Evolutionary conservation across 306 rosid species (phyloP), one percentile per base, ranked within the genome.

Genomic region (Fragaria vesca): DNA sequence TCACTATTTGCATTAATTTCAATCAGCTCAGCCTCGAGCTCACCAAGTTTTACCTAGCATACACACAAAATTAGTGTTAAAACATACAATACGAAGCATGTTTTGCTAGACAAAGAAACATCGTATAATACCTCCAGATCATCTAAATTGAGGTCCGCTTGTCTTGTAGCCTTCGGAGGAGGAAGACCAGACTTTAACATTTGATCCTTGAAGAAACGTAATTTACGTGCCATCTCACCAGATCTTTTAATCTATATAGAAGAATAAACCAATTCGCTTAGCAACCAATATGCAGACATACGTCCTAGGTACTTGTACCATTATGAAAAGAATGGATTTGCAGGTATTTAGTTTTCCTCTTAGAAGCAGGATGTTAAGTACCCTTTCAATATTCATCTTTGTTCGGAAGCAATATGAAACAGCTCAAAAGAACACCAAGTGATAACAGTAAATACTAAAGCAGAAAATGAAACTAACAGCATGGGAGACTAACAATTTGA

Each of bases 171-270:
- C 69, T 30, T 62, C 78, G 79, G 86, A 66, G 94, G 90, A 65
- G 82, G 81, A 73, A 96, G 86, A 70, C 88, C 93, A 24, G 97
- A 90, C 90, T 87, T 96, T 57, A 57, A 85, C 90, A 96, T 96
- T 80, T 96, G 98, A 40, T 96, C 98, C 93, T 90, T 93, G 93
- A 93, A 85, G 81, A 86, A 96, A 16, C 90, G 96, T 67, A 96
- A 81, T 84, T 87, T 88, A 36, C 98, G 98, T 47, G 99, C 97
- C 98, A 91, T 88, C 94, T 96, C 99, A 72, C 90, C 99, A 79
- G 88, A 85, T 89, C 92, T 87, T 90, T 91, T 96, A 66, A 96
- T 89, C 99, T 96, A 73, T 78, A 86, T n/a, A 65, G 58, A 63
- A 80, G 57, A 78, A 81, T 24, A 11, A 76, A 66, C 45, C 17